Base-by-base conservation (phyloP, 192 early-diverging fungal species). In the Dimargaris verticillata region DNA sequence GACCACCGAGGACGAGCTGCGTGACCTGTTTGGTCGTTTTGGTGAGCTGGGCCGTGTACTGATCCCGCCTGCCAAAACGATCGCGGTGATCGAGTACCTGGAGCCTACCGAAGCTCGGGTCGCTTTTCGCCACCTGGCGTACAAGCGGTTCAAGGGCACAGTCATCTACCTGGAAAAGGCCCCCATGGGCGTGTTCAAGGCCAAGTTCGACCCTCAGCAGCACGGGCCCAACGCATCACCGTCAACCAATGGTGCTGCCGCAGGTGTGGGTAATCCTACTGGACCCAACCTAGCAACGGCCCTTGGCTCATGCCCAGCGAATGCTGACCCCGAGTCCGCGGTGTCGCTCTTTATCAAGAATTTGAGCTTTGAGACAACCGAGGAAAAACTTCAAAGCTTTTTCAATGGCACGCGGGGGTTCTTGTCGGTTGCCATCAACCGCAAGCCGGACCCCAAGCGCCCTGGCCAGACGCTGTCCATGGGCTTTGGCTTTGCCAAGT, bases 401-500 rank as follows among this genome's bases (percentile, higher is more conserved):
- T 98, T 95, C 64, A 65, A 70, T 6, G 79, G 67, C 28, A 70
- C 88, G n/a, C 77, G 80, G n/a, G 91, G 91, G 6, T 78, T 93
- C 63, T 74, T 86, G 38, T 85, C 83, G 22, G 85, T 84, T n/a
- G 74, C 82, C 46, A 83, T 98, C 45, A 82, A 87, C 24, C 84
- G 80, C 61, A 95, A 95, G 65, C 80, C 80, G 53, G 89, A 95
- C 64, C 72, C 86, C 48, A 95, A 95, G 79, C 82, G 82, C 18
- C 80, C 85, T 6, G 83, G 80, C 14, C 74, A 75, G 48, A 79
- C 78, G n/a, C 67, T 90, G 62, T 90, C 87, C 44, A 94, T 94
- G 91, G 95, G 95, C 43, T 98, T 95, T 74, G 95, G 95, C 53
- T 98, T 98, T 72, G 78, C 92, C 53, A 93, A 98, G 77, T 98